Percentiles rank a stretch among this genome's conserved stretches.
These are phyloP conservation scores for Prunus fruticosa DNA, from an alignment of 306 rosid genomes.

Conservation along the genomic window DNA sequence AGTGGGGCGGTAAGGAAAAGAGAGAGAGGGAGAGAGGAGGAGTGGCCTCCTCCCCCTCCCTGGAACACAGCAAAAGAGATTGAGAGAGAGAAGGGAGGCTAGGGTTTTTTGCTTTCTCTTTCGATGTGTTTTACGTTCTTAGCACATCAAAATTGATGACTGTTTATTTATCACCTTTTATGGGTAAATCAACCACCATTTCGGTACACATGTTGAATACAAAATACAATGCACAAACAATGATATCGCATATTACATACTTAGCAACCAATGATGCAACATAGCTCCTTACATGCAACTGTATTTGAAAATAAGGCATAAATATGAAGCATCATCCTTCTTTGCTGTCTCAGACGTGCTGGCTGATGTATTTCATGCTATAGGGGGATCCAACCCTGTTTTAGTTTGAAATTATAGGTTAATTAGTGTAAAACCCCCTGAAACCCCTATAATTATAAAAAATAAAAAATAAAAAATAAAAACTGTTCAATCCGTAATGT, in stretches of 20 bases:
- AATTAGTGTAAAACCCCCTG: background rate
- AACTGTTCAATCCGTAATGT: background rate
- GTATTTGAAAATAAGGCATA: background rate
- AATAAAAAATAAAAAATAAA: no score
- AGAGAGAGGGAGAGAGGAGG: no score
- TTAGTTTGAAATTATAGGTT: constrained; percentile 9
- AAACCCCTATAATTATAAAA: background rate
- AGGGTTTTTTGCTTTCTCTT: no score
- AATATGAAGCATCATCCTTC: background rate
- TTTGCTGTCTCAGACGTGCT: background rate
- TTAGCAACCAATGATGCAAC: background rate
- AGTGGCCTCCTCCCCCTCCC: no score
- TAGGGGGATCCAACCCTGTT: constrained; percentile 84
- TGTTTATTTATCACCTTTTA: background rate
- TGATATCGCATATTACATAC: background rate
- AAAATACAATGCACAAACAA: background rate
- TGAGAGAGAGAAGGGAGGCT: no score
- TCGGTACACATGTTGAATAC: no score
- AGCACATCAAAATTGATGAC: no score
- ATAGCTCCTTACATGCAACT: background rate
- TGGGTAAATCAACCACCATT: no score
- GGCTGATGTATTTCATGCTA: constrained; percentile 25
- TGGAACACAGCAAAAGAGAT: no score
- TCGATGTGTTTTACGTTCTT: no score
- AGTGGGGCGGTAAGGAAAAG: no score